A percentile compares a stretch with the other conserved stretches of the same genome.
phyloP scores from a whole-genome alignment of 1,284 basidiomycete genomes.

The Ganoderma meredithae region DNA sequence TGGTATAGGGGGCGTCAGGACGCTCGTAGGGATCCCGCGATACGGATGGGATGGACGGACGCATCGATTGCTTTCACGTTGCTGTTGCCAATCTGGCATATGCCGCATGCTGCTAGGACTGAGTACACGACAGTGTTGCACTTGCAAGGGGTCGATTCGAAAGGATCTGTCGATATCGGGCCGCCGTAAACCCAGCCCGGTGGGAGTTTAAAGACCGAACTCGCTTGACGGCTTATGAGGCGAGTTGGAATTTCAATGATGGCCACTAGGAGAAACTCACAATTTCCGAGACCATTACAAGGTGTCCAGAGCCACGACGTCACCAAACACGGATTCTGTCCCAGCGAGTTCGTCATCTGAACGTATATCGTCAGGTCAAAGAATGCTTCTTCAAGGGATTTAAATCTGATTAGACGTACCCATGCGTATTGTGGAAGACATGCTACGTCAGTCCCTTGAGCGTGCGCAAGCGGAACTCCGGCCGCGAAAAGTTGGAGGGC shows the following conservation, averaged over 20 bases:
- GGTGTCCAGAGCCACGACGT: conserved; percentile 1
- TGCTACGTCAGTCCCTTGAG: background rate
- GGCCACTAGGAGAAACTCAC: background rate
- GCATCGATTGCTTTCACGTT: background rate
- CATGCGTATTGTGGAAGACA: background rate
- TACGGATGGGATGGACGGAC: background rate
- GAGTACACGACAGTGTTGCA: conserved; percentile 16
- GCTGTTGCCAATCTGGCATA: conserved; percentile 7
- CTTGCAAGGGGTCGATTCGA: conserved; percentile 5
- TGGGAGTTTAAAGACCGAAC: background rate
- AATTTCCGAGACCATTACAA: background rate
- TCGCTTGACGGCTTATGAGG: background rate
- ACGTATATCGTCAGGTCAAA: background rate
- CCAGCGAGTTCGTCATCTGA: conserved; percentile 7
- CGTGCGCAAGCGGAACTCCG: background rate
- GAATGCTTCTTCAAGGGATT: background rate
- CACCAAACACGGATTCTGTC: conserved; percentile 14
- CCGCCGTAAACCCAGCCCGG: background rate
- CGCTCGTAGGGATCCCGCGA: background rate
- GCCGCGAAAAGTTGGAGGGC: background rate
- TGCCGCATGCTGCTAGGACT: conserved; percentile 5
- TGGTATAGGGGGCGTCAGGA: background rate
- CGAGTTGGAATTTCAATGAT: background rate
- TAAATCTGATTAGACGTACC: background rate
- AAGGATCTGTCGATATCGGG: background rate